Evolutionary conservation across 2,329 filamentous ascomycete genomes (phyloP).

Genomic region (Beauveria pseudobassiana): DNA sequence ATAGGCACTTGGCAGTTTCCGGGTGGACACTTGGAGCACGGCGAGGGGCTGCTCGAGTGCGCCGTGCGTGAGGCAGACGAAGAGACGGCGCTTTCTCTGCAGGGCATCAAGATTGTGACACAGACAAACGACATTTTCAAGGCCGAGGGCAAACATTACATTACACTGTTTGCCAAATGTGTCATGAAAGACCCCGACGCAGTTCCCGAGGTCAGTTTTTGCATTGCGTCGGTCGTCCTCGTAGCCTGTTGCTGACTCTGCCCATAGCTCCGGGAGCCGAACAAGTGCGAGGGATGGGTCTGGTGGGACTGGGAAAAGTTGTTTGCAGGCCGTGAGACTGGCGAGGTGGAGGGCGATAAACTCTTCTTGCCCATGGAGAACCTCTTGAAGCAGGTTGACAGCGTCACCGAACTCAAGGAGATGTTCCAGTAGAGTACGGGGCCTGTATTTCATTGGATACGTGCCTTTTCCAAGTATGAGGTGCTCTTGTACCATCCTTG

Average conservation of each 20-base stretch:
- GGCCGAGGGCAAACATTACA: slow-evolving; percentile 58
- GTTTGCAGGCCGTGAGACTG: slow-evolving; percentile 21
- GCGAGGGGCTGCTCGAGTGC: slow-evolving; percentile 55
- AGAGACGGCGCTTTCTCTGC: slow-evolving; percentile 58
- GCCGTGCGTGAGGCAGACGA: slow-evolving; percentile 61
- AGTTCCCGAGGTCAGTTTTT: slow-evolving; percentile 42
- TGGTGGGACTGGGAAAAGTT: slow-evolving; percentile 42
- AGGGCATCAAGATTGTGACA: slow-evolving; percentile 43
- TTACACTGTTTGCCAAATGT: slow-evolving; percentile 62
- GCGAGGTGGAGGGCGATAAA: neutral
- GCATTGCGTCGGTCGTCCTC: neutral
- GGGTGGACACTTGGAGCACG: slow-evolving; percentile 67
- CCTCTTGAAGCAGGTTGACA: slow-evolving; percentile 20
- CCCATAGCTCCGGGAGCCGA: slow-evolving; percentile 33
- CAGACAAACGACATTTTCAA: slow-evolving; percentile 62
- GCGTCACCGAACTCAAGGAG: slow-evolving; percentile 16
- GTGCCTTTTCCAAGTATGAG: too few species aligned
- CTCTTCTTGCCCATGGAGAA: slow-evolving; percentile 28
- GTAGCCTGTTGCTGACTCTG: neutral
- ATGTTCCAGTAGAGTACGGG: neutral
- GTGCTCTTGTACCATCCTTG: too few species aligned
- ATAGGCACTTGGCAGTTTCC: slow-evolving; percentile 59
- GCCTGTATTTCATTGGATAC: too few species aligned
- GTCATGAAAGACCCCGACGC: slow-evolving; percentile 37
- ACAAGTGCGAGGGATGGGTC: slow-evolving; percentile 44